phyloP scores from a whole-genome alignment of 2,329 filamentous ascomycete species.

The Dactylellina leptospora region DNA sequence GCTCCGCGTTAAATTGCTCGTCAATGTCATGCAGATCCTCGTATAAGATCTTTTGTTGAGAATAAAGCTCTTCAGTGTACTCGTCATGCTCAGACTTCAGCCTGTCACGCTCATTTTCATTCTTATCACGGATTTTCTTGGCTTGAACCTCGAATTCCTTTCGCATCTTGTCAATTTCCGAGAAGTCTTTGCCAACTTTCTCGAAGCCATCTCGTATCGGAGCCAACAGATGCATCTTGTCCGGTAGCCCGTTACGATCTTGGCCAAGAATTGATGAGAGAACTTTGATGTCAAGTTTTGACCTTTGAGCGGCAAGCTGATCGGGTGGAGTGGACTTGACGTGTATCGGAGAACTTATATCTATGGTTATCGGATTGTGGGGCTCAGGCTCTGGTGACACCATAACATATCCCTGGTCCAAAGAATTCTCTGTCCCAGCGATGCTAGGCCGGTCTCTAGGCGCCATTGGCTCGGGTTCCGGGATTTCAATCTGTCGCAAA shows the following conservation, averaged over 20 bases:
- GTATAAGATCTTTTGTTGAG: slow-evolving; percentile 57
- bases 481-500: slow-evolving; percentile 34
- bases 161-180: slow-evolving; percentile 55
- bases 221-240: slow-evolving; percentile 25
- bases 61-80: slow-evolving; percentile 56
- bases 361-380: slow-evolving; percentile 10
- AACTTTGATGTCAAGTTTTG: slow-evolving; percentile 28
- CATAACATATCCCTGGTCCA: slow-evolving; percentile 47
- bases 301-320: slow-evolving; percentile 17
- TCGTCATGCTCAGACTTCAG: slow-evolving; percentile 57
- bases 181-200: slow-evolving; percentile 56
- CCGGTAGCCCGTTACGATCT: slow-evolving; percentile 30
- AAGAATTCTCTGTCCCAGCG: slow-evolving; percentile 12
- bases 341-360: slow-evolving; percentile 38
- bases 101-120: slow-evolving; percentile 54
- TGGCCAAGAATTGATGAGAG: slow-evolving; percentile 42
- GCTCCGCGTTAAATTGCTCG: slow-evolving; percentile 56
- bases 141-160: slow-evolving; percentile 54
- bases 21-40: slow-evolving; percentile 57
- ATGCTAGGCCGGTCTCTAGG: slow-evolving; percentile 18
- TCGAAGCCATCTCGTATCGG: slow-evolving; percentile 38
- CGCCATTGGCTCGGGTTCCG: slow-evolving; percentile 26
- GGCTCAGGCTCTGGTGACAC: slow-evolving; percentile 38
- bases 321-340: slow-evolving; percentile 33
- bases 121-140: slow-evolving; percentile 55